phyloP scores from a whole-genome alignment of 1,284 basidiomycete genomes.

The Taiwanofungus camphoratus region DNA sequence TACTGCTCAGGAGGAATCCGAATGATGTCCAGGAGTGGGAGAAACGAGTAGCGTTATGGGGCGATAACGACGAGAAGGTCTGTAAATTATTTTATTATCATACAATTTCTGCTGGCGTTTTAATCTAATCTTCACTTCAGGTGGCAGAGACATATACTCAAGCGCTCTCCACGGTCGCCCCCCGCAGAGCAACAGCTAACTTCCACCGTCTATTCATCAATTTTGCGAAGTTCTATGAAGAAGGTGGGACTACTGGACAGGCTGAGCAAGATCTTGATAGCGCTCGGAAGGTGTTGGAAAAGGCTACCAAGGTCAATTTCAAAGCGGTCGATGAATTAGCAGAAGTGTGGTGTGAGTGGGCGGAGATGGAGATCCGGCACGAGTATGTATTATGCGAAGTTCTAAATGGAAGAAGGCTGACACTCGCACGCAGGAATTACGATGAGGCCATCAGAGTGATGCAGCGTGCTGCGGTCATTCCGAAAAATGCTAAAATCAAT shows the following conservation, averaged over 20 bases:
- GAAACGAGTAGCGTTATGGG: constrained; percentile 93
- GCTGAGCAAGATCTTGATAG: constrained; percentile 81
- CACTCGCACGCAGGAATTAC: constrained; percentile 66
- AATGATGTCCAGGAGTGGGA: constrained; percentile 99
- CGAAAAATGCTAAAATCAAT: constrained; percentile 86
- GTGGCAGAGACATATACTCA: constrained; percentile 90
- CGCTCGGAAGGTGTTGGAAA: constrained; percentile 90
- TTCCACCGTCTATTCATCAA: constrained; percentile 89
- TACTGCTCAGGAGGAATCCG: constrained; percentile 88
- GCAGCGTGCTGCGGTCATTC: constrained; percentile 90
- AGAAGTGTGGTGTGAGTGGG: constrained; percentile 99
- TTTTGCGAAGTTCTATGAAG: constrained; percentile 97
- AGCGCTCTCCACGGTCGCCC: constrained; percentile 85
- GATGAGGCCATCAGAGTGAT: constrained; percentile 93
- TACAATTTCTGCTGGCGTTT: background rate
- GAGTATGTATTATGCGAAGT: constrained; percentile 56
- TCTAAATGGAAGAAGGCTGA: constrained; percentile 9
- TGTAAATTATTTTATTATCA: constrained; percentile 2
- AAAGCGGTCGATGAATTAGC: constrained; percentile 96
- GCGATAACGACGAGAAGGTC: constrained; percentile 89
- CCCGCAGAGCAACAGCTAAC: constrained; percentile 89
- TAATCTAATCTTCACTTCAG: constrained; percentile 31
- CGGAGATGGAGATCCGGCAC: constrained; percentile 95
- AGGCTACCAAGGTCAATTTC: constrained; percentile 88
- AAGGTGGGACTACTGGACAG: constrained; percentile 77